phyloP scores from a whole-genome alignment of 2,329 filamentous ascomycete species.

The Trichothecium sympodiale region DNA sequence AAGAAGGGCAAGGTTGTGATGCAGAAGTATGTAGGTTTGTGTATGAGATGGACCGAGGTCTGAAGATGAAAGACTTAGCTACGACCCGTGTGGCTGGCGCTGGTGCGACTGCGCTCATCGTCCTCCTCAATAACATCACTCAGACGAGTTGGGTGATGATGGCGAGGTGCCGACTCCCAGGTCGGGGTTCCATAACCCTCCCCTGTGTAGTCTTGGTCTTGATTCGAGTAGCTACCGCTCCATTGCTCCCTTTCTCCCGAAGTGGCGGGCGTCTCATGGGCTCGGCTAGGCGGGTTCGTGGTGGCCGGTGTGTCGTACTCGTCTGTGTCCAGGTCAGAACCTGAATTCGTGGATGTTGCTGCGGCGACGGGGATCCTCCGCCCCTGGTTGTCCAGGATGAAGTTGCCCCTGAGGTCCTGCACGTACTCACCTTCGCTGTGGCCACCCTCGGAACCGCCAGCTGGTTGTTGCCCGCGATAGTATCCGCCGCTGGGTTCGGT shows the following conservation, averaged over 20 bases:
- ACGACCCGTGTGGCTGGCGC: constrained; percentile 52
- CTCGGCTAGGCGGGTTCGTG: constrained; percentile 24
- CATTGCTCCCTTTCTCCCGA: constrained; percentile 9
- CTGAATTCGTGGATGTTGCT: constrained; percentile 30
- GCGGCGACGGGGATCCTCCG: constrained; percentile 43
- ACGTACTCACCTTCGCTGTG: constrained; percentile 65
- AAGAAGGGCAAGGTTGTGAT: no score
- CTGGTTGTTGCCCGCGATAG: constrained; percentile 10
- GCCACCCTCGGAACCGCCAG: constrained; percentile 42
- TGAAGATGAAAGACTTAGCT: no score
- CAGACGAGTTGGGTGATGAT: constrained; percentile 79
- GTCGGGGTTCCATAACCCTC: constrained; percentile 54
- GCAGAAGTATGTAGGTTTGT: no score
- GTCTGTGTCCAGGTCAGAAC: constrained; percentile 42
- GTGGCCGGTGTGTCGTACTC: constrained; percentile 46
- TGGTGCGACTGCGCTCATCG: constrained; percentile 68
- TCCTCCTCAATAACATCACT: constrained; percentile 85
- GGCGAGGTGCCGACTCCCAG: constrained; percentile 68
- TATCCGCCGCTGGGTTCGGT: constrained; percentile 1
- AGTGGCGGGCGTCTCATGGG: constrained; percentile 18
- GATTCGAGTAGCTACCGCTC: constrained; percentile 8
- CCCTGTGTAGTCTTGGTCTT: constrained; percentile 51
- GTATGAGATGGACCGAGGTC: no score
- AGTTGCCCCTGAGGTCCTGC: constrained; percentile 49
- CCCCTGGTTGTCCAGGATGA: constrained; percentile 49